Conservation (phyloP, 495 filamentous ascomycete genomes). For the Xylaria intraflava region DNA sequence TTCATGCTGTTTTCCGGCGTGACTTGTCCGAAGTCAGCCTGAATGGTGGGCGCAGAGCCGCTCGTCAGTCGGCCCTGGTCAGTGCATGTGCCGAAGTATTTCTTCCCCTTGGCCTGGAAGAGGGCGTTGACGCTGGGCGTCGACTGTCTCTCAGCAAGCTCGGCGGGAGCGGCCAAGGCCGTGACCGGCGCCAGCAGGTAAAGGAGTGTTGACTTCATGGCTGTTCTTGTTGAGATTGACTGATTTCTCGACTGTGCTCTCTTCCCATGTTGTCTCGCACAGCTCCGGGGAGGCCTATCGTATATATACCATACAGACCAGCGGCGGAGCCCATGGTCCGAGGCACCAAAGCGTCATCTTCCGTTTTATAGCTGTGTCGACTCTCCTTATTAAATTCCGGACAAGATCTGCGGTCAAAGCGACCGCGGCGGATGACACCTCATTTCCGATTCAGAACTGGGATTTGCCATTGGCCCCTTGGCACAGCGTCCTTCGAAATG, state of each 20-base stretch:
- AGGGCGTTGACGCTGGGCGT: slow-evolving; percentile 45
- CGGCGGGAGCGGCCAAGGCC: slow-evolving; percentile 26
- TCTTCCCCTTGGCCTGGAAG: slow-evolving; percentile 55
- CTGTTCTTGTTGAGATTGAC: slow-evolving; percentile 12
- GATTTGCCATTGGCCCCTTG: no score
- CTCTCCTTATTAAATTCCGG: neutral
- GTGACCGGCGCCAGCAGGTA: slow-evolving; percentile 29
- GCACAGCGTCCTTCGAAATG: no score
- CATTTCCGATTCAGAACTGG: neutral
- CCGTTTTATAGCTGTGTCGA: neutral
- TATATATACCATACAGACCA: no score
- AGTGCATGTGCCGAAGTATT: slow-evolving; percentile 52
- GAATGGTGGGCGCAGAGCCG: slow-evolving; percentile 50
- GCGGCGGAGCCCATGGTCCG: slow-evolving; percentile 6
- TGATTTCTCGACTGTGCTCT: neutral
- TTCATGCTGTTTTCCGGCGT: slow-evolving; percentile 65
- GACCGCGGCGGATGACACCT: neutral
- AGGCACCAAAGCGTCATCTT: slow-evolving; percentile 6
- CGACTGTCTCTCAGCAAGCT: slow-evolving; percentile 34
- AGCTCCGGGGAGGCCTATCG: no score
- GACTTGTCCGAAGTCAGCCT: slow-evolving; percentile 55
- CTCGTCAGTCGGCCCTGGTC: slow-evolving; percentile 48
- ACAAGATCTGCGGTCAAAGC: neutral
- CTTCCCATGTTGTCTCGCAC: no score
- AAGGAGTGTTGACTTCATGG: slow-evolving; percentile 37